Conservation (phyloP, 2,329 filamentous ascomycete genomes). For the Cercospora nicotianae region DNA sequence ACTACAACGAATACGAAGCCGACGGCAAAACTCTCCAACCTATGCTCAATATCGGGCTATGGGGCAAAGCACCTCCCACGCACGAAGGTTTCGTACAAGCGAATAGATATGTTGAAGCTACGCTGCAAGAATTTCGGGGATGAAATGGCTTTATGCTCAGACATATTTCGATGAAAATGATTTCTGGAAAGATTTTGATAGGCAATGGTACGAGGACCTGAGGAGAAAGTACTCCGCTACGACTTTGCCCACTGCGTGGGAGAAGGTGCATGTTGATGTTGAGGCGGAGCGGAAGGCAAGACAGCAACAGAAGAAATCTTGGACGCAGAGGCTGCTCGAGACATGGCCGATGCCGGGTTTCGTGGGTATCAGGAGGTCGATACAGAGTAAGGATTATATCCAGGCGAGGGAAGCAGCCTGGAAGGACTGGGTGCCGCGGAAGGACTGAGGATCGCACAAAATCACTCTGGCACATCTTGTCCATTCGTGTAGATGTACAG, state of each 20-base stretch:
- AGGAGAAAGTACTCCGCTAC: slow-evolving; percentile 60
- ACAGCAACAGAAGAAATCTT: slow-evolving; percentile 46
- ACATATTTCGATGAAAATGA: slow-evolving; percentile 67
- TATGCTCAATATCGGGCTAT: slow-evolving; percentile 64
- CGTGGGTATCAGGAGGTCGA: slow-evolving; percentile 27
- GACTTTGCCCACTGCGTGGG: slow-evolving; percentile 63
- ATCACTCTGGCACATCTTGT: too few species aligned
- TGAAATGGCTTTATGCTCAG: slow-evolving; percentile 71
- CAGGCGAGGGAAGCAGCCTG: slow-evolving; percentile 27
- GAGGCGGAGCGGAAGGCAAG: slow-evolving; percentile 46
- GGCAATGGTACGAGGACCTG: slow-evolving; percentile 59
- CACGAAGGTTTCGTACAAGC: slow-evolving; percentile 51
- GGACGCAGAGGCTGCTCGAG: slow-evolving; percentile 43
- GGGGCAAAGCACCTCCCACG: slow-evolving; percentile 53
- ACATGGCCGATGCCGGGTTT: slow-evolving; percentile 28
- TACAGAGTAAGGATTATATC: slow-evolving; percentile 29
- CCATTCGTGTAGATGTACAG: too few species aligned
- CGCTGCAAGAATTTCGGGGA: slow-evolving; percentile 61
- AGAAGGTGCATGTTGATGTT: slow-evolving; percentile 61
- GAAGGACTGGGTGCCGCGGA: slow-evolving; percentile 30
- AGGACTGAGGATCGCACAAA: background rate
- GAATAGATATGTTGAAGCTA: slow-evolving; percentile 63
- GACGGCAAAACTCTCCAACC: slow-evolving; percentile 27
- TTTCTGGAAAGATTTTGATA: slow-evolving; percentile 67
- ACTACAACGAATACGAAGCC: slow-evolving; percentile 30